Evolutionary conservation across 768 basidiomycete genomes (phyloP).

Genomic region (Polyporus arcularius): DNA sequence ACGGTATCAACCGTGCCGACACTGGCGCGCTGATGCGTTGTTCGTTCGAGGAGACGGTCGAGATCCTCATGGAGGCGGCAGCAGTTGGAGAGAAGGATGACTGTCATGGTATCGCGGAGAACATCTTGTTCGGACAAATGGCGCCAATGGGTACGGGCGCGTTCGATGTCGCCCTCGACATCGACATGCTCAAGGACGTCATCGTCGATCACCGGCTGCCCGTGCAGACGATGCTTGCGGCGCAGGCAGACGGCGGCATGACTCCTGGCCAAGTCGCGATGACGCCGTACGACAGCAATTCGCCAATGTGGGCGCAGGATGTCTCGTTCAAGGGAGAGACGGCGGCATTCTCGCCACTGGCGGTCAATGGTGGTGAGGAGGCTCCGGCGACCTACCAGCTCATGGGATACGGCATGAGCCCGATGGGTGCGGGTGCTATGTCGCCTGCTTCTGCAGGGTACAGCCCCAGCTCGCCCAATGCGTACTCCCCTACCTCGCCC

Average conservation of each 20-base stretch:
- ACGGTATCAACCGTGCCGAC: conserved; percentile 98
- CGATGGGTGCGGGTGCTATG: conserved; percentile 81
- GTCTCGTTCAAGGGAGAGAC: conserved; percentile 78
- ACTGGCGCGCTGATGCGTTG: conserved; percentile 99
- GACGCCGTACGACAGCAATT: conserved; percentile 96
- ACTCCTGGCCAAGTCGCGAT: conserved; percentile 90
- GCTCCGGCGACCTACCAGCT: conserved; percentile 54
- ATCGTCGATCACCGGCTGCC: conserved; percentile 95
- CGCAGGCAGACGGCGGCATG: conserved; percentile 84
- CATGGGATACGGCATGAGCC: conserved; percentile 79
- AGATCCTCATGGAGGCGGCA: conserved; percentile 98
- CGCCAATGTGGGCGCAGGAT: conserved; percentile 77
- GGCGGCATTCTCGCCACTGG: conserved; percentile 94
- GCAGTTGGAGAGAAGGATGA: conserved; percentile 98
- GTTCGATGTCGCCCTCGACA: conserved; percentile 94
- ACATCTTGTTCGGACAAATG: conserved; percentile 98
- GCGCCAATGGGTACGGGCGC: conserved; percentile 99
- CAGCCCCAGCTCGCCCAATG: conserved; percentile 89
- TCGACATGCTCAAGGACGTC: conserved; percentile 98
- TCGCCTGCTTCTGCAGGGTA: conserved; percentile 87
- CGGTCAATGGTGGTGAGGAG: conserved; percentile 81
- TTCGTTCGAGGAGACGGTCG: conserved; percentile 99
- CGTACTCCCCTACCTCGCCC: conserved; percentile 88
- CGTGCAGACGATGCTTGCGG: conserved; percentile 71
- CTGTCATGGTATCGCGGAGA: conserved; percentile 98